Base-by-base conservation (phyloP, 2,329 filamentous ascomycete species). In the Penicillium sp. region DNA sequence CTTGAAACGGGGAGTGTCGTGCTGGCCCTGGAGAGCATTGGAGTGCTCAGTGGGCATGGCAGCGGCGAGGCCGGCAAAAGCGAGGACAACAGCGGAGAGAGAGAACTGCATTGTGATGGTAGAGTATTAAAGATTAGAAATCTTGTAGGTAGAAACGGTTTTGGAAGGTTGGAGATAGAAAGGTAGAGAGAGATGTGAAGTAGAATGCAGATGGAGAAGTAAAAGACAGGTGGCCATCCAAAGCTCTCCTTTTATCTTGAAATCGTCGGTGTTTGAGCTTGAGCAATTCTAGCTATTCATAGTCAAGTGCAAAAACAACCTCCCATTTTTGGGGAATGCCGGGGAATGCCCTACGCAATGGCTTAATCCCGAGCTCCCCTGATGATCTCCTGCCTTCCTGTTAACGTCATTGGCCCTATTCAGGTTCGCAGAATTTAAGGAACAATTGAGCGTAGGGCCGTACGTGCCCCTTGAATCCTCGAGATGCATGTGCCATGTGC, bases 51-150 rank as follows among this genome's bases (percentile, higher is more conserved):
- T 39, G 29, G 65, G 65, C 8, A 61, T 40, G 44, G 67, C 66
- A 41, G 56, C 58, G 39, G 62, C 64, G 33, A 66, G 50, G 58
- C 59, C 56, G 53, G 66, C 60, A 52, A 69, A 54, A 42, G 64
- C 64, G 43, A 67, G 58, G 46, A 64, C 54, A 57, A 61, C 55
- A 43, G 65, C 49, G 57, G 57, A 53, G 40, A 67, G 39, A 43
- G 64, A 57, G 62, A 69, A 68, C 62, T 70, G 61, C 67, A 70
- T 70, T 66, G 53, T 68, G 66, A 64, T 46, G 53, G 57, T 62
- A 41, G 14, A 27, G 52, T 49, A 56, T 59, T 61, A 53, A 56
- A 59, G 53, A 54, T 50, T 54, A 38, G 28, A 51, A 45, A 36
- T 47, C 47, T 56, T 56, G 40, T 43, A 42, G 54, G 13, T 19